phyloP scores from a whole-genome alignment of 192 early-diverging fungal genomes.

The Kickxella alabastrina region DNA sequence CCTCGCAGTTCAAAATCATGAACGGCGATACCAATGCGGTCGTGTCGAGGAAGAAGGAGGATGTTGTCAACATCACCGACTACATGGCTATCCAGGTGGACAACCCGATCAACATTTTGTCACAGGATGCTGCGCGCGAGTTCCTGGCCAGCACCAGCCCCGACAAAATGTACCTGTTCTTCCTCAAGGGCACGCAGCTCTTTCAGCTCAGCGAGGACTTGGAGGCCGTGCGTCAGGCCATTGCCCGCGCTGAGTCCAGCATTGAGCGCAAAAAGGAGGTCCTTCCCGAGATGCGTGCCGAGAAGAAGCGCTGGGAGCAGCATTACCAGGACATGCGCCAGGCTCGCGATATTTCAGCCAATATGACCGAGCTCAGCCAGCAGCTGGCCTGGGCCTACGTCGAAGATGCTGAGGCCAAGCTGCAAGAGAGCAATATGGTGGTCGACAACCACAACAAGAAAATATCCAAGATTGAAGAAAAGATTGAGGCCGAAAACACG shows the following conservation, averaged over 20 bases:
- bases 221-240: conserved; percentile 53
- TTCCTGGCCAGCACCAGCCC: conserved; percentile 80
- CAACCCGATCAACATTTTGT: conserved; percentile 91
- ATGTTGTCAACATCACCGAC: conserved; percentile 77
- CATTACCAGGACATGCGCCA: conserved; percentile 65
- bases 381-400: conserved; percentile 73
- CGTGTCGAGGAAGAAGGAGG: conserved; percentile 77
- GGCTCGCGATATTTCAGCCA: conserved; percentile 55
- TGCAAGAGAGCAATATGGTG: conserved; percentile 22
- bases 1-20: conserved; percentile 76
- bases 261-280: conserved; percentile 58
- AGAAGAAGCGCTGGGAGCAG: conserved; percentile 61
- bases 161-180: conserved; percentile 90
- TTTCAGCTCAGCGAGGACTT: conserved; percentile 74
- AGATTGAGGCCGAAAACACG: conserved; percentile 51
- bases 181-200: conserved; percentile 83
- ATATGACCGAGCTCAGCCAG: conserved; percentile 58
- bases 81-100: conserved; percentile 88
- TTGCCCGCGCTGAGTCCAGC: conserved; percentile 50
- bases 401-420: conserved; percentile 54
- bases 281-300: conserved; percentile 67
- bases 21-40: conserved; percentile 55
- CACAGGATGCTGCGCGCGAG: conserved; percentile 87
- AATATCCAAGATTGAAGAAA: conserved; percentile 47
- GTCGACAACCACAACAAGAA: conserved; percentile 24